Evolutionary conservation across 495 filamentous ascomycete species (phyloP).

Genomic region (Aspergillus saccharolyticus): DNA sequence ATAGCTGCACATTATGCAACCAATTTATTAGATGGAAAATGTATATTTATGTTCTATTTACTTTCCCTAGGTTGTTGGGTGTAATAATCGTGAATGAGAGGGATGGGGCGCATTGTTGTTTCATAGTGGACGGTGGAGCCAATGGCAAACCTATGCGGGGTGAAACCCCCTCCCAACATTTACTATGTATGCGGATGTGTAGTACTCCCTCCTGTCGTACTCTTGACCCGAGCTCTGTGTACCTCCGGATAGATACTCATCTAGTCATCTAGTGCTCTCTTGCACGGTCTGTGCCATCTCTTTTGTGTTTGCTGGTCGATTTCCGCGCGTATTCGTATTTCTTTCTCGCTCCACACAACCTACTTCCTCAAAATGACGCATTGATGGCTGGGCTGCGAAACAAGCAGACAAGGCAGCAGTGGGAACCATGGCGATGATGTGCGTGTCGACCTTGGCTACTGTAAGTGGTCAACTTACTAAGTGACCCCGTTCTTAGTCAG

Average conservation of each 20-base stretch:
- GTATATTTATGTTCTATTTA: no score
- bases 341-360: background rate
- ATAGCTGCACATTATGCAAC: background rate
- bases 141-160: background rate
- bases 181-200: no score
- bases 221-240: no score
- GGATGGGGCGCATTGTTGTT: no score
- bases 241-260: no score
- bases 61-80: no score
- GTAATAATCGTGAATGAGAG: background rate
- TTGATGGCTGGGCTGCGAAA: background rate
- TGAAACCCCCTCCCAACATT: background rate
- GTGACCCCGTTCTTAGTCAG: no score
- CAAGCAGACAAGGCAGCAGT: background rate
- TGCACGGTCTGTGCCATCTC: background rate
- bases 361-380: background rate
- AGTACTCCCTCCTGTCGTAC: no score
- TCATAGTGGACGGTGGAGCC: background rate
- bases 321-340: background rate
- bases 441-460: background rate
- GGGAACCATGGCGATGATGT: background rate
- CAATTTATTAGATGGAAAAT: background rate
- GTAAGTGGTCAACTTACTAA: no score
- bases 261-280: background rate
- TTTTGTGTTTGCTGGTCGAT: background rate